These are phyloP conservation scores for Chalaropsis ovoidea DNA, from an alignment of 2,329 filamentous ascomycete species.

Conservation along the genomic window DNA sequence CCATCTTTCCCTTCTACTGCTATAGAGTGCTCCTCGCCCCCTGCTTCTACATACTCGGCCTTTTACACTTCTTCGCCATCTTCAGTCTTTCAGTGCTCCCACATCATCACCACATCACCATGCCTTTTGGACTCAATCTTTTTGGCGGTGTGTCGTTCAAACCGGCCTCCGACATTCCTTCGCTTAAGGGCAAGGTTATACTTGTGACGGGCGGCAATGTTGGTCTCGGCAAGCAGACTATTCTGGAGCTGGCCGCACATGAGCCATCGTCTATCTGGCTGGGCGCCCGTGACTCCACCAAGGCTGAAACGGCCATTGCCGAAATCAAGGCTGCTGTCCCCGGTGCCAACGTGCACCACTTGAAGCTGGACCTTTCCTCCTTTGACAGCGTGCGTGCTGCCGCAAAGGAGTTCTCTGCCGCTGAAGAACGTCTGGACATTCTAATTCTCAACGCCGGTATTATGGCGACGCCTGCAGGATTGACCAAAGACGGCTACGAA, in stretches of 20 bases:
- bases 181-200: slow-evolving; percentile 40
- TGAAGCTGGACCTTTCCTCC: slow-evolving; percentile 34
- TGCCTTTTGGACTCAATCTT: slow-evolving; percentile 24
- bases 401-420: slow-evolving; percentile 32
- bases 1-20: not conserved
- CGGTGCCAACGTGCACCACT: slow-evolving; percentile 29
- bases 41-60: not conserved
- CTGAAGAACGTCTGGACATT: slow-evolving; percentile 32
- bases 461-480: slow-evolving; percentile 32
- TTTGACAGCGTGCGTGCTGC: slow-evolving; percentile 34
- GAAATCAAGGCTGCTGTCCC: slow-evolving; percentile 23
- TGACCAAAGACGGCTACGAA: slow-evolving; percentile 37
- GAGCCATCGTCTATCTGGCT: slow-evolving; percentile 38
- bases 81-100: slow-evolving; percentile 21
- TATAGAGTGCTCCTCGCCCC: not conserved
- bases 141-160: slow-evolving; percentile 27
- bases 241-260: slow-evolving; percentile 34
- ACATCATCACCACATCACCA: slow-evolving; percentile 19
- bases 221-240: slow-evolving; percentile 35
- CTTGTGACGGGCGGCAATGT: slow-evolving; percentile 39
- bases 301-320: slow-evolving; percentile 30
- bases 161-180: slow-evolving; percentile 37
- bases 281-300: slow-evolving; percentile 37
- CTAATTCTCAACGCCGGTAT: slow-evolving; percentile 40
- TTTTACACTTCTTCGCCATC: slow-evolving; percentile 13